Base-by-base conservation (phyloP, 306 rosid genomes). In the Prunus mongolica region DNA sequence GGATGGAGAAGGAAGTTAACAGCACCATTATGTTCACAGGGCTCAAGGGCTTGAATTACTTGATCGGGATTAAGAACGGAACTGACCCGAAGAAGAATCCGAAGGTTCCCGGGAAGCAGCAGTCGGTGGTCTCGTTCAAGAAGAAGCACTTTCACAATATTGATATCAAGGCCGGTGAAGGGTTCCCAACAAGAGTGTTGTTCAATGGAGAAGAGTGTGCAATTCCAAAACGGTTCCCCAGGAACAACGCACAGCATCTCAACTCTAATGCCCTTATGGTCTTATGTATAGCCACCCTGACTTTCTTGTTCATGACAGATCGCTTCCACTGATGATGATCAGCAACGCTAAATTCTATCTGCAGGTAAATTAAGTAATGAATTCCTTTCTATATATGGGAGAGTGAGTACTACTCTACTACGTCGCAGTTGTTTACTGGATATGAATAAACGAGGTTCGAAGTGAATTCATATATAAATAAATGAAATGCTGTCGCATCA, bases 161-260 rank as follows among this genome's bases (percentile, higher is more conserved):
- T 6, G 77, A 87, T 1, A 76, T 94, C 2, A 72, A 22, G 2
- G 72, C 2, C 0, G 90, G 85, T 1, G 96, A 90, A 51, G 98
- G 89, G 11, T 94, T 88, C 64, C 98, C 98, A 2, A 3, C 93
- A 3, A 94, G 82, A 83, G 81, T 94, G 5, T 87, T 28, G 79
- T 94, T 94, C 84, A 94, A 94, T 67, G 98, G 98, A 24, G 87
- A 87, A 65, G 96, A 90, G 75, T 94, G 98, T 54, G 67, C 91
- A 0, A 80, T 94, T 75, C 98, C 98, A 25, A 80, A 75, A 10
- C 13, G 15, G 2, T 66, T 85, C 12, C 98, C 98, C 12, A 2
- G 41, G 9, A 73, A 52, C 32, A 73, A 57, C 67, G 67, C 84
- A 5, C 89, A 70, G 30, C 79, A 70, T 16, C 77, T 18, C 14